Evolutionary conservation across 257 asterid genomes (phyloP).

Genomic region (Osmanthus fragrans): DNA sequence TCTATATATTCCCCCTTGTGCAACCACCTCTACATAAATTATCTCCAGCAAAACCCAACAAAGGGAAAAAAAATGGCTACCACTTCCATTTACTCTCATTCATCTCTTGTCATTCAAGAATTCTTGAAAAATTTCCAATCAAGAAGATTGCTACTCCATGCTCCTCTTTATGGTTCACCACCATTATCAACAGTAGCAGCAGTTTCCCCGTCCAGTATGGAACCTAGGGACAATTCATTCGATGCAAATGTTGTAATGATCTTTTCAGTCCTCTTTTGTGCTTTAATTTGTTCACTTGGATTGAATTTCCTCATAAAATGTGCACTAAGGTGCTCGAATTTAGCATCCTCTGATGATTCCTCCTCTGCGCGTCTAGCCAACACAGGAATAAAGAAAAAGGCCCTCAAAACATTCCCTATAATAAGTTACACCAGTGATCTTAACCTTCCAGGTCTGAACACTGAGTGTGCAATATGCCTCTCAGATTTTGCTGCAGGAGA

Average conservation of each 20-base stretch:
- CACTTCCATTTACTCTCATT: conserved; percentile 13
- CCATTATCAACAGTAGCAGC: conserved; percentile 31
- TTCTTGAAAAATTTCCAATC: conserved; percentile 25
- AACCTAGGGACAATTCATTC: conserved; percentile 25
- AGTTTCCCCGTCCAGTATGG: background rate
- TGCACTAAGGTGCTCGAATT: conserved; percentile 46
- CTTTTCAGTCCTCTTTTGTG: conserved; percentile 54
- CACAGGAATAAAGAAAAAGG: conserved; percentile 51
- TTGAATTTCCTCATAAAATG: conserved; percentile 51
- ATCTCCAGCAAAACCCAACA: background rate
- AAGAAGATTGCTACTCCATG: conserved; percentile 44
- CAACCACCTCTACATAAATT: conserved; percentile 24
- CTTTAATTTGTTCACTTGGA: conserved; percentile 58
- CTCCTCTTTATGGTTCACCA: conserved; percentile 28
- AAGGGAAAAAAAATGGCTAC: conserved; percentile 28
- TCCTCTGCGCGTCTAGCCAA: conserved; percentile 32
- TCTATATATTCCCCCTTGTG: conserved; percentile 31
- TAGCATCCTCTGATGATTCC: background rate
- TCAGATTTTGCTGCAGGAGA: conserved; percentile 44
- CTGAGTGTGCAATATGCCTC: conserved; percentile 52
- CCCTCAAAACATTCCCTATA: conserved; percentile 45
- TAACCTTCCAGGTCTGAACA: conserved; percentile 38
- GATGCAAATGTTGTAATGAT: conserved; percentile 61
- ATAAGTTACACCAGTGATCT: conserved; percentile 36
- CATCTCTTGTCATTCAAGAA: conserved; percentile 22